Evolutionary conservation across 495 filamentous ascomycete species (phyloP).

Genomic region (Aspergillus biplanus): DNA sequence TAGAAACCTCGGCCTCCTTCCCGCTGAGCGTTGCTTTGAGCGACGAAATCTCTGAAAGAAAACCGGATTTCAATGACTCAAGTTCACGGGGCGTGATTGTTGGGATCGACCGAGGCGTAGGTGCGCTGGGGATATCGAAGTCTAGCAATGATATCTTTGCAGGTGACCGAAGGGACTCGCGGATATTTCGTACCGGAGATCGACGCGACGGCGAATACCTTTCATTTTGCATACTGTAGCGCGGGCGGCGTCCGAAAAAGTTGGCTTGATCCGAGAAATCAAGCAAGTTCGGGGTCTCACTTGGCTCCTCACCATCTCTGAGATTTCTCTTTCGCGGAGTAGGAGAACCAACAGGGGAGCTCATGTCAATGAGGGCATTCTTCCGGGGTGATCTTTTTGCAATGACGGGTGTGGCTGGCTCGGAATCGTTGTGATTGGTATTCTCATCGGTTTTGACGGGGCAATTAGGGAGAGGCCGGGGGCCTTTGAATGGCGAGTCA

Average conservation of each 20-base stretch:
- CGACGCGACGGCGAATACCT: slow-evolving; percentile 50
- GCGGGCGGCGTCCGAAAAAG: slow-evolving; percentile 46
- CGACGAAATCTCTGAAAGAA: slow-evolving; percentile 86
- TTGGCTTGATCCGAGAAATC: slow-evolving; percentile 86
- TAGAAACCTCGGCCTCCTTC: slow-evolving; percentile 85
- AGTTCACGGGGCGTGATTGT: slow-evolving; percentile 90
- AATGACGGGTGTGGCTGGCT: slow-evolving; percentile 43
- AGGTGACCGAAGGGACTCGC: slow-evolving; percentile 43
- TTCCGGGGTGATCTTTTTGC: slow-evolving; percentile 35
- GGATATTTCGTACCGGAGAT: slow-evolving; percentile 42
- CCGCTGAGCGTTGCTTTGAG: slow-evolving; percentile 87
- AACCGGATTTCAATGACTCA: slow-evolving; percentile 85
- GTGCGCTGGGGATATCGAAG: slow-evolving; percentile 87
- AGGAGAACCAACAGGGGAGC: slow-evolving; percentile 54
- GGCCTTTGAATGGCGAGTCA: slow-evolving; percentile 56
- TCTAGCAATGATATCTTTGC: slow-evolving; percentile 68
- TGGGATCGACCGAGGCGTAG: slow-evolving; percentile 89
- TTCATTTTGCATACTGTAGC: slow-evolving; percentile 41
- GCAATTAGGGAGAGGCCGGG: slow-evolving; percentile 40
- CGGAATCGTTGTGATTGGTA: slow-evolving; percentile 23
- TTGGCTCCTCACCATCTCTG: slow-evolving; percentile 50
- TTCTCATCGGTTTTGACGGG: slow-evolving; percentile 17
- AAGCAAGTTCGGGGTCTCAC: slow-evolving; percentile 61
- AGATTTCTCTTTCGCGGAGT: slow-evolving; percentile 64
- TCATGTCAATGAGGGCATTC: slow-evolving; percentile 37